Base-by-base conservation (phyloP, 192 early-diverging fungal genomes). In the Coemansia sp. region DNA sequence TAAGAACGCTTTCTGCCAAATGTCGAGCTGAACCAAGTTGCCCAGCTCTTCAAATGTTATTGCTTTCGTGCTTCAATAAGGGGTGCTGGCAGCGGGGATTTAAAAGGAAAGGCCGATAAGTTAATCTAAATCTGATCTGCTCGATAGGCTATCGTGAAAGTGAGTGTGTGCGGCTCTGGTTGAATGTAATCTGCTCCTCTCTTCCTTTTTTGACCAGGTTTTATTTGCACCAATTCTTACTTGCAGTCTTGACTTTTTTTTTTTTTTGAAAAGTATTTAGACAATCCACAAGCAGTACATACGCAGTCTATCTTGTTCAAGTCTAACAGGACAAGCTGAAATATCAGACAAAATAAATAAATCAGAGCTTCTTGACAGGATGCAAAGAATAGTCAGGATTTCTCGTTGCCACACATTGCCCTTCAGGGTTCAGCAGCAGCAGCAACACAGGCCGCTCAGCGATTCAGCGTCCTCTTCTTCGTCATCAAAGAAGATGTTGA, bases 341-440 rank as follows among this genome's bases (percentile, higher is more conserved):
- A 34, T 34, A 34, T 6, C 12, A 6, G 31, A 32, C 8, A 32
- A 8, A 32, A 32, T n/a, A 7, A 38, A 38, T 38, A 44, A 44
- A 9, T 16, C 14, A 44, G 38, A 44, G 14, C 10, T 16, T 44
- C 38, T 16, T 44, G 38, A 44, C 38, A 25, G 7, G 30, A 28
- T 62, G 28, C 49, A 50, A 28, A 62, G 49, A 62, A 52, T 62
- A 23, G 60, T 23, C 21, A 51, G 28, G 19, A 22, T 32, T 23
- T 4, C 50, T 28, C 27, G 30, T 23, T 25, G 21, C 21, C 38
- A 16, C 38, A 44, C 38, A 44, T 16, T 44, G 38, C 38, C 38
- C 14, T 44, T 16, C 38, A 44, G 38, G 38, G 7, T 10, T 44
- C 16, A 16, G 16, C 38, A 44, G 14, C 38, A 38, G 10, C 34